These are phyloP conservation scores for Bacidia gigantensis DNA, from an alignment of 495 filamentous ascomycete genomes.

Conservation along the genomic window DNA sequence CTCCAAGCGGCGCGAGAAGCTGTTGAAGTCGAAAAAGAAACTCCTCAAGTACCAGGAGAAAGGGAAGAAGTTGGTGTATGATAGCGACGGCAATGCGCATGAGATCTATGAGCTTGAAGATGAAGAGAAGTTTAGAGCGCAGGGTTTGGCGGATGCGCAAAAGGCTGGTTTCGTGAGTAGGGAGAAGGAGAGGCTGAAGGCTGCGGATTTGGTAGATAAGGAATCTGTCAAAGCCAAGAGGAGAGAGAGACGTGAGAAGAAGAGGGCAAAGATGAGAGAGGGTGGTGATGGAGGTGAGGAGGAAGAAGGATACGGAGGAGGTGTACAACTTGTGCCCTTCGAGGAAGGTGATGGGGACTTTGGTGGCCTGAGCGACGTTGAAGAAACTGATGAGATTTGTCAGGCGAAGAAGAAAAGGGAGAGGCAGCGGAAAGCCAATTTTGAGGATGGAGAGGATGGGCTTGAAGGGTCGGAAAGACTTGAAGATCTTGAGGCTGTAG, in stretches of 20 bases:
- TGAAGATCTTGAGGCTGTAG: conserved; percentile 81
- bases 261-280: conserved; percentile 57
- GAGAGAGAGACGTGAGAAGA: conserved; percentile 76
- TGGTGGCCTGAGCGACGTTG: not conserved
- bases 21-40: conserved; percentile 88
- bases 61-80: conserved; percentile 73
- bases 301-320: conserved; percentile 22
- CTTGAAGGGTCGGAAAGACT: conserved; percentile 63
- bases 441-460: conserved; percentile 33
- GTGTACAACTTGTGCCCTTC: conserved; percentile 31
- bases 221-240: conserved; percentile 62
- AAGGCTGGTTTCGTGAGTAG: conserved; percentile 59
- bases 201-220: conserved; percentile 73
- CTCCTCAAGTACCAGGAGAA: conserved; percentile 74
- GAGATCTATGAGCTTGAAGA: conserved; percentile 76
- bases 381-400: not conserved
- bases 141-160: conserved; percentile 45
- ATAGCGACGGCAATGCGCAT: conserved; percentile 79
- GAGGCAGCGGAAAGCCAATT: conserved; percentile 27
- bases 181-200: conserved; percentile 56
- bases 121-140: conserved; percentile 60
- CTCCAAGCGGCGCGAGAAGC: conserved; percentile 83
- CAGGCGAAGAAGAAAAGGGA: conserved; percentile 27
- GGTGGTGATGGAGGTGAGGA: conserved; percentile 34
- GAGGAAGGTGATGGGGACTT: conserved; percentile 18